These are phyloP conservation scores for Beta macrorhiza DNA, from an alignment of 179 eudicot species.

Conservation along the genomic window DNA sequence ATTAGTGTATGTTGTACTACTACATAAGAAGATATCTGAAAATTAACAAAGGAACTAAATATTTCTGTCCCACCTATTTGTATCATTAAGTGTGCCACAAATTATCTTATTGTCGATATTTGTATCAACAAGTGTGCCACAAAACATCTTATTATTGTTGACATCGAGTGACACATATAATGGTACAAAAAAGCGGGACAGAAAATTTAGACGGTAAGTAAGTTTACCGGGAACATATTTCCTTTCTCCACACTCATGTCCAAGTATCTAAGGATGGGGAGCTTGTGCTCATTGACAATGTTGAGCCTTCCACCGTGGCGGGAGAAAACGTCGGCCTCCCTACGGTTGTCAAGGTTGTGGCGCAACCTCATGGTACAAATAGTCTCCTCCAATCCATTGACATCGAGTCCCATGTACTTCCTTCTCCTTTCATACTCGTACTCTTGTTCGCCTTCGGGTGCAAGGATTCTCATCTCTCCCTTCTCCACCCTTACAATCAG, in stretches of 20 bases:
- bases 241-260: constrained; percentile 75
- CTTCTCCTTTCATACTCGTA: constrained; percentile 19
- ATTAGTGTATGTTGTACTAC: too few species aligned
- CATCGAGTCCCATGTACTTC: constrained; percentile 29
- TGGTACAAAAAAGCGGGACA: too few species aligned
- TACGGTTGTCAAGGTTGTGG: constrained; percentile 44
- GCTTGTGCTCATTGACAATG: constrained; percentile 54
- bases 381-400: constrained; percentile 55
- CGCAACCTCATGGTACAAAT: constrained; percentile 49
- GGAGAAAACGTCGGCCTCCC: constrained; percentile 54
- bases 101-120: too few species aligned
- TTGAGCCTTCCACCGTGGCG: constrained; percentile 55
- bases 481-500: constrained; percentile 46
- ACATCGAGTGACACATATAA: too few species aligned
- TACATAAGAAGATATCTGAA: too few species aligned
- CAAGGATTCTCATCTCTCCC: constrained; percentile 37
- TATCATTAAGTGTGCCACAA: too few species aligned
- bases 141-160: too few species aligned
- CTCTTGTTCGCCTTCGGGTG: constrained; percentile 36
- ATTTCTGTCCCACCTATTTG: too few species aligned
- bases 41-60: too few species aligned
- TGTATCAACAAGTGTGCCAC: too few species aligned
- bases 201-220: background rate
- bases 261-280: constrained; percentile 53
- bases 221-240: constrained; percentile 51